Evolutionary conservation across 148 eudicot genomes (phyloP), one percentile per base, ranked within the genome.

Genomic region (Heliosperma pusillum): DNA sequence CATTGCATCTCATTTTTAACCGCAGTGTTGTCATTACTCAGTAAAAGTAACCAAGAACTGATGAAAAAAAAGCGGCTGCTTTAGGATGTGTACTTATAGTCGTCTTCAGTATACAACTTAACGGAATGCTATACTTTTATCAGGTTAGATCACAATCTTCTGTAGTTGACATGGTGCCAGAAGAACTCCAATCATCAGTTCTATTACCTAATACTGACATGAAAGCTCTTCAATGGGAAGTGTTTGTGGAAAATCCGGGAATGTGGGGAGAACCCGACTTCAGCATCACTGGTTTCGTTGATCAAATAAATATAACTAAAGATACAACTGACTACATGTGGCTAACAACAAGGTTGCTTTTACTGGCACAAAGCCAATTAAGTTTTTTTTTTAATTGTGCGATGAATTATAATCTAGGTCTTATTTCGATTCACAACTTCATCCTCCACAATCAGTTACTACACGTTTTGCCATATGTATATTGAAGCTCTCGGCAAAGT

Each of bases 311-410:
- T 76, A 89, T 93, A 63, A 95, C 98, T 42, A 90, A 89, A 80
- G 97, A 95, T 76, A 85, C 92, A 50, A 92, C 96, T 55, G 98
- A 95, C 80, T 95, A 95, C 87, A 93, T 95, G 63, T 95, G 98
- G 98, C 79, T 89, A 76, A 90, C 96, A 30, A 92, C 93, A 68
- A 95, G 97, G 98, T 94, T 77, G 69, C 29, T 55, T 19, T 72
- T 64, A 19, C 22, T 55, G 57, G n/a, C 33, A 60, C 21, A 1
- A 13, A 10, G 4, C 21, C 17, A 19, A 53, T 26, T 42, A 7
- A 33, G 2, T 44, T 16, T 59, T 59, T 29, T n/a, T n/a, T n/a
- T n/a, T n/a, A n/a, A n/a, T n/a, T n/a, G n/a, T n/a, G n/a, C n/a
- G n/a, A n/a, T n/a, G n/a, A n/a, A n/a, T n/a, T n/a, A n/a, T n/a